Evolutionary conservation across 2,329 filamentous ascomycete genomes (phyloP), one percentile per base, ranked within the genome.

Genomic region (Penicillium brasilianum): DNA sequence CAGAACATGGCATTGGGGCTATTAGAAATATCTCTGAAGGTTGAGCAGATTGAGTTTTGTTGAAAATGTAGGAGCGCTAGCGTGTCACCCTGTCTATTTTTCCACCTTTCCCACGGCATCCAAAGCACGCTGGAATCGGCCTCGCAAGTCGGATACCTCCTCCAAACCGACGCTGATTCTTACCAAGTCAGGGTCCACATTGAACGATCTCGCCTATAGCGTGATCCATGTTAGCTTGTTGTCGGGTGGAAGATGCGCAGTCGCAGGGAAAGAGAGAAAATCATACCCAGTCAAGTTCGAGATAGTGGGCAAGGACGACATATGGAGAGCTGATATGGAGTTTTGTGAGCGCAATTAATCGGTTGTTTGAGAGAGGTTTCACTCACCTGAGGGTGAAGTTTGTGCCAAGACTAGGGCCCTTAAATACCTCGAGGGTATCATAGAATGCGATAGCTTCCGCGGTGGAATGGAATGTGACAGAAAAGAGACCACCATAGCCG

Each of bases 361-460:
- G 5, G 14, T 2, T 3, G 4, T n/a, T 50, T 7, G 18, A 34
- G 8, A 6, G 11, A 36, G 41, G 16, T 6, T 20, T 36, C 20
- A 67, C 72, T 66, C 60, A 83, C 82, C 81, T 90, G 39, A 99
- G 82, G 0, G 95, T 98, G 75, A 99, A 99, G 77, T 99, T 99
- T 0, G 95, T 98, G 2, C 95, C 95, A 53, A 99, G 81, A 77
- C 93, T 97, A 0, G 95, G 95, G 0, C 95, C 95, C 77, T 99
- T 99, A 41, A 92, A 88, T 1, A 93, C 95, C 64, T 96, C 88
- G 16, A 99, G 80, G 13, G 86, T 84, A 77, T 99, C 93, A 77
- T 90, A 97, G 76, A 98, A 97, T 0, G 87, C 85, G 57, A 92
- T 81, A 0, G 94, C 91, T 64, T 93, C 88, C 32, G 83, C 81